These are phyloP conservation scores for Eucalyptus tenuipes DNA, from an alignment of 345 rosid species.

Conservation along the genomic window DNA sequence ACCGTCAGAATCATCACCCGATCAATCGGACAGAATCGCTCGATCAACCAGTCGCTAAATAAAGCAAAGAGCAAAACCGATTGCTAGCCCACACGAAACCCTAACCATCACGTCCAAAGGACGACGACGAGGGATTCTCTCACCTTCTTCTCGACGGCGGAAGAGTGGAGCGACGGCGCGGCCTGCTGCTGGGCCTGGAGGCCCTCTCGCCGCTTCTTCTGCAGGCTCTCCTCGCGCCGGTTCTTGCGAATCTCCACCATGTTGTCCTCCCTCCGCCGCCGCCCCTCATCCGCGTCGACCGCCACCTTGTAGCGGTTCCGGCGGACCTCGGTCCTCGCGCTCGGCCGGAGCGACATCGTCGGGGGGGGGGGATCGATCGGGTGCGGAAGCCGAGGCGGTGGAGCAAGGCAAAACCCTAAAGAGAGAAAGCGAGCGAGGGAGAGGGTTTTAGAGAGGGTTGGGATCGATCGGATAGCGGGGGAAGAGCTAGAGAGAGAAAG, in stretches of 20 bases:
- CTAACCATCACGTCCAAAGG: neutral
- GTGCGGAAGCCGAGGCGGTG: neutral
- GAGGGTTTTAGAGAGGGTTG: neutral
- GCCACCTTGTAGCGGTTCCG: constrained; percentile 73
- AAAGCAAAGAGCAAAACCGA: neutral
- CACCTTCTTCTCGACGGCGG: constrained; percentile 62
- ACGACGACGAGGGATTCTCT: too few relatives aligned
- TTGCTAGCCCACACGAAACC: neutral
- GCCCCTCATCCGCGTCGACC: constrained; percentile 77
- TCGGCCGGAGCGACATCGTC: constrained; percentile 67
- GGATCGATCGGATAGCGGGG: neutral
- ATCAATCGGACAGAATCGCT: neutral
- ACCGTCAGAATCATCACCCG: neutral
- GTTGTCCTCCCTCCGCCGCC: constrained; percentile 80
- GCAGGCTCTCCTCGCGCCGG: constrained; percentile 76
- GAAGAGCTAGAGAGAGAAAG: neutral
- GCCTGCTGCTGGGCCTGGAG: constrained; percentile 51
- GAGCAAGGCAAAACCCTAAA: neutral
- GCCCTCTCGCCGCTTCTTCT: constrained; percentile 84
- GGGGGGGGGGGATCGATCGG: neutral
- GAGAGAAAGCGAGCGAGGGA: neutral
- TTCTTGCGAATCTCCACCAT: constrained; percentile 95
- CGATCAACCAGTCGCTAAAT: neutral
- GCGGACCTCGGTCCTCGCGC: constrained; percentile 62
- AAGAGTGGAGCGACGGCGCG: constrained; percentile 25